Evolutionary conservation across 1,284 basidiomycete genomes (phyloP).

Genomic region (Apiotrichum brassicae): DNA sequence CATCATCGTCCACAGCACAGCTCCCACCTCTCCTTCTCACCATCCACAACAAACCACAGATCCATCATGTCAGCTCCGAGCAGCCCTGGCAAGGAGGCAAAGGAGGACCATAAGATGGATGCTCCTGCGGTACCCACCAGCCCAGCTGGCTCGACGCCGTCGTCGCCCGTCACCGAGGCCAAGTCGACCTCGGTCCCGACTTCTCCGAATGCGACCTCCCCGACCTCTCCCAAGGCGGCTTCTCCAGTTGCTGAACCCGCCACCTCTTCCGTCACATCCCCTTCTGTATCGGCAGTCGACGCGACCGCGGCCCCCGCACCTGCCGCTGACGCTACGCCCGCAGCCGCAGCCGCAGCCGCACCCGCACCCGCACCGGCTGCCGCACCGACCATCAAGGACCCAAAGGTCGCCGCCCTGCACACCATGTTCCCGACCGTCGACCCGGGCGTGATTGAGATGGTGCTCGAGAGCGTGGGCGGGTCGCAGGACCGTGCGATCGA

Average conservation of each 20-base stretch:
- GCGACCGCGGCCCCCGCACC: neutral
- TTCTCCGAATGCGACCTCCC: too few relatives aligned
- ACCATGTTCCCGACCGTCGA: constrained; percentile 44
- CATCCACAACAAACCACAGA: too few relatives aligned
- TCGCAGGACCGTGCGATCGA: constrained; percentile 43
- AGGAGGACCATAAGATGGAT: too few relatives aligned
- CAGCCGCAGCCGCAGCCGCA: neutral
- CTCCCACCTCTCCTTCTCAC: too few relatives aligned
- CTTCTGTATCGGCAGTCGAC: neutral
- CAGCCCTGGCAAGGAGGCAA: too few relatives aligned
- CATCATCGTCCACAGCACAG: too few relatives aligned
- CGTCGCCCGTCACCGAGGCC: neutral
- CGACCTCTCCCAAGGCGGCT: neutral
- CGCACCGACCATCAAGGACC: constrained; percentile 15
- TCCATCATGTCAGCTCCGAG: too few relatives aligned
- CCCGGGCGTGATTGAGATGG: constrained; percentile 37
- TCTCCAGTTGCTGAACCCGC: neutral
- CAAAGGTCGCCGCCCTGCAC: constrained; percentile 35
- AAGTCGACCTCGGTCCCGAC: neutral
- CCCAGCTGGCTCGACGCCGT: neutral
- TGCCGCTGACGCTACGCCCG: neutral
- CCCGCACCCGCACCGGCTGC: neutral
- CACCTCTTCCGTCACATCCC: neutral
- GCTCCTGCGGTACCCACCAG: neutral
- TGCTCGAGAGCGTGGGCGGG: constrained; percentile 40